Evolutionary conservation across 805 yeast species (phyloP).

Genomic region (Blastobotrys chiropterorum): DNA sequence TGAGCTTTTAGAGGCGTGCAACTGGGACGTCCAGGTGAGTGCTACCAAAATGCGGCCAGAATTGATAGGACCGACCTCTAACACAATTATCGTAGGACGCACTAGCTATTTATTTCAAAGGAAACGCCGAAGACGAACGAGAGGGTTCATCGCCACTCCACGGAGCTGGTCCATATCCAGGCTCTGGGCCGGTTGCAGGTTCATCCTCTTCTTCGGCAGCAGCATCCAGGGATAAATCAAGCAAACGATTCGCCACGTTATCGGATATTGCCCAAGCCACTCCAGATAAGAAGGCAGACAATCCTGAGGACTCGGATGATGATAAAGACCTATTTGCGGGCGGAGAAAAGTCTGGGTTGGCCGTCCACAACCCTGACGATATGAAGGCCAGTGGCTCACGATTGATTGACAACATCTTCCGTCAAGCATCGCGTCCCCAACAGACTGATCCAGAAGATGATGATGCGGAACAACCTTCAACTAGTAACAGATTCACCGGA

Average conservation of each 20-base stretch:
- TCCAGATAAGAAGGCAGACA: constrained; percentile 28
- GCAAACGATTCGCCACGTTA: constrained; percentile 26
- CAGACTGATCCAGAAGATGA: constrained; percentile 19
- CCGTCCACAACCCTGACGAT: constrained; percentile 63
- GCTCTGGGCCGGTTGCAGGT: background rate
- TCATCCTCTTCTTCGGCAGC: background rate
- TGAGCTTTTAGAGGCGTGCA: constrained; percentile 31
- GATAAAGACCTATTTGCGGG: constrained; percentile 45
- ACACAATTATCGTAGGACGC: background rate
- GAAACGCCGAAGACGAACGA: constrained; percentile 3
- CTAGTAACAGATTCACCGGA: constrained; percentile 21
- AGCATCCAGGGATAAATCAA: background rate
- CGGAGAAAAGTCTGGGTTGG: constrained; percentile 67
- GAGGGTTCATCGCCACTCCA: background rate
- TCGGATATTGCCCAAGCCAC: constrained; percentile 23
- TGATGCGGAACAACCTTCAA: constrained; percentile 14
- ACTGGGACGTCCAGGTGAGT: constrained; percentile 29
- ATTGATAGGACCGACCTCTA: background rate
- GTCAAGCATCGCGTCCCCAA: constrained; percentile 25
- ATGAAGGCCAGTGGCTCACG: constrained; percentile 14
- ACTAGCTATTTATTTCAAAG: constrained; percentile 2
- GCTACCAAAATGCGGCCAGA: background rate
- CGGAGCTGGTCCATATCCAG: background rate
- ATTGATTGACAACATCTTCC: constrained; percentile 32
- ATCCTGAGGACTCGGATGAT: constrained; percentile 30